These are phyloP conservation scores for Allantophomopsis cytisporea DNA, from an alignment of 2,329 filamentous ascomycete genomes.

Conservation along the genomic window DNA sequence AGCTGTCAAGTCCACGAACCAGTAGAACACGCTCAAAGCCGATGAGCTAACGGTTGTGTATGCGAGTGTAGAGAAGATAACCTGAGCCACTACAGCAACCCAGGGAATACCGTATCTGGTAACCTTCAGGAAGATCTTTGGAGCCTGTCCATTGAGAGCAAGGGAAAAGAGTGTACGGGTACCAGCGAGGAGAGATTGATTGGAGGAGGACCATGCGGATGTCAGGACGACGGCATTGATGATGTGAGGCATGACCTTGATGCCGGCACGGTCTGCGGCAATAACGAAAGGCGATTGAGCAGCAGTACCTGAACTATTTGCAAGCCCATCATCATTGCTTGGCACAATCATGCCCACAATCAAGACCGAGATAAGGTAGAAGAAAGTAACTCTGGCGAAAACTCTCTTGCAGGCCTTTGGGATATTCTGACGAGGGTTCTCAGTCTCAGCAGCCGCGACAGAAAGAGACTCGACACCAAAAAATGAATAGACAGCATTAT, in stretches of 20 bases:
- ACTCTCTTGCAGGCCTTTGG: conserved; percentile 67
- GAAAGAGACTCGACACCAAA: conserved; percentile 30
- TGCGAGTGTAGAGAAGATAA: too few relatives aligned
- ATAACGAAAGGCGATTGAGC: conserved; percentile 55
- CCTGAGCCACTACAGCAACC: too few relatives aligned
- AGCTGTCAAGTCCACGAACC: conserved; percentile 51
- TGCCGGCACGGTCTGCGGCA: conserved; percentile 52
- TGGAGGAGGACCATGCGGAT: conserved; percentile 56
- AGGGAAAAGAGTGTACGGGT: conserved; percentile 46
- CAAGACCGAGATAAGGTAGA: conserved; percentile 56
- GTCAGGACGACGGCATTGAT: conserved; percentile 69
- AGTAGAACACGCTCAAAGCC: conserved; percentile 37
- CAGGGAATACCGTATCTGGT: conserved; percentile 34
- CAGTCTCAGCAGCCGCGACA: conserved; percentile 48
- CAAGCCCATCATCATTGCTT: conserved; percentile 44
- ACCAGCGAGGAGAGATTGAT: conserved; percentile 47
- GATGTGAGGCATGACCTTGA: conserved; percentile 53
- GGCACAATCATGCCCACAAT: conserved; percentile 60
- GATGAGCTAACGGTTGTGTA: too few relatives aligned
- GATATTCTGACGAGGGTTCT: conserved; percentile 52
- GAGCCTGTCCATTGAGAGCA: conserved; percentile 44
- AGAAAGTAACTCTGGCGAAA: conserved; percentile 63
- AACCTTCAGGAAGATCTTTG: conserved; percentile 38
- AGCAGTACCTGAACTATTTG: conserved; percentile 21
- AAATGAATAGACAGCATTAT: conserved; percentile 32